A percentile compares a stretch with the other conserved stretches of the same genome.
Conservation (phyloP, 306 rosid species). For the Citrullus amarus region DNA sequence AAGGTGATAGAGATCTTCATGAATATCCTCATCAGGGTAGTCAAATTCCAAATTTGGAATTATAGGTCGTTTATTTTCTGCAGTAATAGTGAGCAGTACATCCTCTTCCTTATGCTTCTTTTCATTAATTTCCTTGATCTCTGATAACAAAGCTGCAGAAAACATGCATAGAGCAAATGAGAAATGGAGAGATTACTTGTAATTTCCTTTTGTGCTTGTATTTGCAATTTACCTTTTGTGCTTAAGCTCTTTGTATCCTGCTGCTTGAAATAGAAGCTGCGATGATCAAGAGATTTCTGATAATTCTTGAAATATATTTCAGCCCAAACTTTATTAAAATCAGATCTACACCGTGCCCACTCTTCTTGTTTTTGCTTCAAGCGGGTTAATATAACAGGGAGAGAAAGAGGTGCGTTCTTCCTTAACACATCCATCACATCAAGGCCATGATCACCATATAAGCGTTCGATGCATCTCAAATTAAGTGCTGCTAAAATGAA, state of each 20-base stretch:
- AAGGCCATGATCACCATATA: constrained; percentile 97
- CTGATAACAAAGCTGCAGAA: constrained; percentile 66
- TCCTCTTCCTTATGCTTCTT: constrained; percentile 75
- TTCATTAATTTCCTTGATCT: constrained; percentile 85
- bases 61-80: constrained; percentile 62
- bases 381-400: constrained; percentile 82
- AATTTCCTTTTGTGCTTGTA: background rate
- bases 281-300: constrained; percentile 94
- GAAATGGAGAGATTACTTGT: background rate
- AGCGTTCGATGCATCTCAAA: constrained; percentile 91
- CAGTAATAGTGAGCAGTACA: constrained; percentile 65
- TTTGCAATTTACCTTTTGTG: constrained; percentile 40
- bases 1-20: constrained; percentile 81
- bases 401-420: constrained; percentile 63
- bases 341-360: constrained; percentile 85
- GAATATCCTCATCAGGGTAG: constrained; percentile 54
- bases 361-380: constrained; percentile 96
- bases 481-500: constrained; percentile 51
- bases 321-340: constrained; percentile 98
- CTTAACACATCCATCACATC: constrained; percentile 88
- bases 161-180: constrained; percentile 2
- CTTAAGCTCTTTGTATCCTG: constrained; percentile 96
- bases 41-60: constrained; percentile 76
- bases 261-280: constrained; percentile 98
- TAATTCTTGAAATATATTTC: constrained; percentile 91